These are phyloP conservation scores for Boletus albobrunnescens DNA, from an alignment of 1,284 basidiomycete genomes.

Conservation along the genomic window DNA sequence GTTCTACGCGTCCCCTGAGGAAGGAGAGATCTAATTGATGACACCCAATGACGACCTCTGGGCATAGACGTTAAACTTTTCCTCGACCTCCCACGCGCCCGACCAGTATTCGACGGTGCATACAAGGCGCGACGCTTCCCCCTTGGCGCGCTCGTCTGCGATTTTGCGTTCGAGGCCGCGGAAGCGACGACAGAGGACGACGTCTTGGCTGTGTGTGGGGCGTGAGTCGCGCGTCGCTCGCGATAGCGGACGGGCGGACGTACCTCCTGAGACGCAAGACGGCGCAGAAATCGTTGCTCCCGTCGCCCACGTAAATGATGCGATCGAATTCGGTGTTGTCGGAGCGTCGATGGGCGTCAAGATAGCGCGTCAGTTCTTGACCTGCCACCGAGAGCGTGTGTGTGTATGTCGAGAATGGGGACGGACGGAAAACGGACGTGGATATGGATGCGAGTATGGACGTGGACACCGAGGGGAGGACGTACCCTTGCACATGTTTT, in stretches of 20 bases:
- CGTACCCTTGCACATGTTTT: conserved; percentile 97
- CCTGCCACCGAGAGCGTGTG: conserved; percentile 53
- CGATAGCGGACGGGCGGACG: conserved; percentile 26
- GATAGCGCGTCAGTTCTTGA: conserved; percentile 82
- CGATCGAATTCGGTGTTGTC: conserved; percentile 67
- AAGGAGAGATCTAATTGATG: conserved; percentile 3
- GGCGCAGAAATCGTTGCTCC: conserved; percentile 94
- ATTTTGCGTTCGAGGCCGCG: conserved; percentile 78
- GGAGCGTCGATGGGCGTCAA: conserved; percentile 48
- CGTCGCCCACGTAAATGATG: conserved; percentile 91
- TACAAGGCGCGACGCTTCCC: conserved; percentile 57
- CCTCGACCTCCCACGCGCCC: conserved; percentile 93
- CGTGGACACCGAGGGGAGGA: not conserved
- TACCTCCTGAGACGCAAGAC: conserved; percentile 76
- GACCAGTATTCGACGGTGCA: conserved; percentile 80
- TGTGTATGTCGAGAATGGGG: not conserved
- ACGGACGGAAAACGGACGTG: not conserved
- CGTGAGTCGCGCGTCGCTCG: too few species aligned
- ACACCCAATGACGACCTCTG: conserved; percentile 4
- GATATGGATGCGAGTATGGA: not conserved
- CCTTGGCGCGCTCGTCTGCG: conserved; percentile 48
- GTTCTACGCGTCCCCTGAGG: not conserved
- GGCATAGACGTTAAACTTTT: conserved; percentile 49
- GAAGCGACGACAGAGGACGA: conserved; percentile 71
- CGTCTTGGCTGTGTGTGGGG: conserved; percentile 56